Percentiles rank a stretch among this genome's conserved stretches.
Conservation (phyloP, 2,329 filamentous ascomycete species). For the Xylariales sp. region DNA sequence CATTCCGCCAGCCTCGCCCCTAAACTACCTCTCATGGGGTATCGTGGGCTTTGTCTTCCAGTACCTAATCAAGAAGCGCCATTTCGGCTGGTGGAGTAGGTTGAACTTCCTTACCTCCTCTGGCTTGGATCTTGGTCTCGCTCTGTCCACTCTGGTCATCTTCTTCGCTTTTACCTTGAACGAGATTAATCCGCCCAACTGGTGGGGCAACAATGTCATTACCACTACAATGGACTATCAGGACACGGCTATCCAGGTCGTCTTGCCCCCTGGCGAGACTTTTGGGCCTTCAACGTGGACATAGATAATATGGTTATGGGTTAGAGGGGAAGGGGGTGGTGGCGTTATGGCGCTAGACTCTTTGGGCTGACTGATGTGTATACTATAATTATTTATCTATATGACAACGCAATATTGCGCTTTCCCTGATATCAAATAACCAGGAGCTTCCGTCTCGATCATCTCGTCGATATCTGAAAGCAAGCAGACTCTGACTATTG, state of each 20-base stretch:
- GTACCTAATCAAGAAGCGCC: constrained; percentile 57
- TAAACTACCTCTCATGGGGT: constrained; percentile 73
- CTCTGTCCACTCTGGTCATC: constrained; percentile 61
- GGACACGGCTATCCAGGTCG: constrained; percentile 53
- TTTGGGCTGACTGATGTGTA: too few relatives aligned
- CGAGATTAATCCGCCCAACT: constrained; percentile 55
- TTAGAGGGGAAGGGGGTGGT: too few relatives aligned
- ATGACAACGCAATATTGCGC: too few relatives aligned
- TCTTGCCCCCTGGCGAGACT: constrained; percentile 46
- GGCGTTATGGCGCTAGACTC: too few relatives aligned
- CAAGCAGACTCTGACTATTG: too few relatives aligned
- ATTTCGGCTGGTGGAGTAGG: constrained; percentile 67
- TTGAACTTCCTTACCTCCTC: constrained; percentile 70
- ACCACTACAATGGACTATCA: constrained; percentile 56
- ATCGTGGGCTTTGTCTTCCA: constrained; percentile 69
- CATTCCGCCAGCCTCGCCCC: constrained; percentile 63
- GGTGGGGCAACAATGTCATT: constrained; percentile 65
- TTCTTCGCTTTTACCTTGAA: constrained; percentile 66
- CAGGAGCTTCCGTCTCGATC: too few relatives aligned
- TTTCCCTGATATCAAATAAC: too few relatives aligned
- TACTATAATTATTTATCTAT: too few relatives aligned
- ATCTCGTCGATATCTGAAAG: too few relatives aligned
- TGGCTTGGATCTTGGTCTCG: constrained; percentile 64
- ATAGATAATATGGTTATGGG: constrained; percentile 3
- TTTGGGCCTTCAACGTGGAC: constrained; percentile 59